phyloP scores from a whole-genome alignment of 202 grass and related monocot genomes.

The Digitaria exilis region DNA sequence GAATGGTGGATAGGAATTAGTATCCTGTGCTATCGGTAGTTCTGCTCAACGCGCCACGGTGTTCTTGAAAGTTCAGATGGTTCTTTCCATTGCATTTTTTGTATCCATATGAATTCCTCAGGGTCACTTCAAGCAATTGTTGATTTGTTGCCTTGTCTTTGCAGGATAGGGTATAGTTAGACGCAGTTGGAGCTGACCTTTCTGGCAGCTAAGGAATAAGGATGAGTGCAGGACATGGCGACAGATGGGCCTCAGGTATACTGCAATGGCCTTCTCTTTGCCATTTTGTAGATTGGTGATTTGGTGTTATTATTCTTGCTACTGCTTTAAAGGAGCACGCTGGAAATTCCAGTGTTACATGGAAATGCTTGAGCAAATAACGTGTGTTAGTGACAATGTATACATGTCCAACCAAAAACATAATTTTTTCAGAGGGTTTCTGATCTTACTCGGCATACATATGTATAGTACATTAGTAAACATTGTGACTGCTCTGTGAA shows the following conservation, averaged over 20 bases:
- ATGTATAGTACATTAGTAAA: background rate
- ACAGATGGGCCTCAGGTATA: slow-evolving; percentile 39
- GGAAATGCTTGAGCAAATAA: background rate
- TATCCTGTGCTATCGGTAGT: background rate
- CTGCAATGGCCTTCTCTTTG: background rate
- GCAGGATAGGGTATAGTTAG: background rate
- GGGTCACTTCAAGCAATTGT: background rate
- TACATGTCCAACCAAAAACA: too few relatives aligned
- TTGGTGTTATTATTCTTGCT: background rate
- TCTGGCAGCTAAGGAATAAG: background rate
- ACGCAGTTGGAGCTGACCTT: background rate
- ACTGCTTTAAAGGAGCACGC: background rate
- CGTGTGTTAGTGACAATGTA: too few relatives aligned
- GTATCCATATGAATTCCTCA: background rate
- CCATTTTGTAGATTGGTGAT: background rate
- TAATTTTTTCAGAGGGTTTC: too few relatives aligned
- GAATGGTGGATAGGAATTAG: background rate
- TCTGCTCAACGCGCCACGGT: background rate
- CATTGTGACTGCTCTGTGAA: background rate
- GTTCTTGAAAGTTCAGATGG: background rate
- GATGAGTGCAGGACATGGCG: slow-evolving; percentile 45
- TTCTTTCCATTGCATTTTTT: slow-evolving; percentile 9
- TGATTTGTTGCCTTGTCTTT: background rate
- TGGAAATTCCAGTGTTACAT: background rate
- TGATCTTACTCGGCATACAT: background rate